These are phyloP conservation scores for Sphaerulina vaccinii DNA, from an alignment of 2,329 filamentous ascomycete species.

Conservation along the genomic window DNA sequence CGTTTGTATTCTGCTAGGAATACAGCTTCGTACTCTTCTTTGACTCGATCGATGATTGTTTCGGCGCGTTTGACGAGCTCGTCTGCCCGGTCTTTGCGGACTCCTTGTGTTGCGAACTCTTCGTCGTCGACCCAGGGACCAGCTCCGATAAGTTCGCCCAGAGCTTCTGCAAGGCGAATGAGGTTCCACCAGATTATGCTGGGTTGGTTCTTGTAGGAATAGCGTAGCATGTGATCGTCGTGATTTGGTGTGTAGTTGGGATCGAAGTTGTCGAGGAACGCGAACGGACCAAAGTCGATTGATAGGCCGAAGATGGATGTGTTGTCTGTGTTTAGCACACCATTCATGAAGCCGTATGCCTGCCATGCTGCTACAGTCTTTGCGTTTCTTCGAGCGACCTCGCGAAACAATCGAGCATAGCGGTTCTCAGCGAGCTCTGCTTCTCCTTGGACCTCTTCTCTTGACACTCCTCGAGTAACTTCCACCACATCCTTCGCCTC, in stretches of 20 bases:
- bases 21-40: conserved; percentile 83
- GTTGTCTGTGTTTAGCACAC: conserved; percentile 96
- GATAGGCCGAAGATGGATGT: conserved; percentile 86
- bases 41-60: conserved; percentile 72
- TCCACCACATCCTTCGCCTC: conserved; percentile 52
- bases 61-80: conserved; percentile 78
- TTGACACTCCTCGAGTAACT: conserved; percentile 38
- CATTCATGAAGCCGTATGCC: conserved; percentile 98
- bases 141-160: conserved; percentile 84
- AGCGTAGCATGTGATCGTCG: conserved; percentile 83
- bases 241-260: conserved; percentile 94
- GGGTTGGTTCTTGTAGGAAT: conserved; percentile 90
- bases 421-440: conserved; percentile 74
- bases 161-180: conserved; percentile 80
- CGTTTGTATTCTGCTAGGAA: conserved; percentile 88
- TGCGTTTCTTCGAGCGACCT: conserved; percentile 82
- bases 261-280: conserved; percentile 97
- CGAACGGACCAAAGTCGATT: conserved; percentile 94
- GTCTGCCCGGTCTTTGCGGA: conserved; percentile 65
- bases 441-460: conserved; percentile 62
- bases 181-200: conserved; percentile 99
- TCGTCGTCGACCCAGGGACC: conserved; percentile 69
- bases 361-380: conserved; percentile 90
- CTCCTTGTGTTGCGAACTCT: conserved; percentile 69
- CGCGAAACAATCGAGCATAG: conserved; percentile 82